Base-by-base conservation (phyloP, 2,329 filamentous ascomycete genomes). In the Verticillium nonalfalfae region DNA sequence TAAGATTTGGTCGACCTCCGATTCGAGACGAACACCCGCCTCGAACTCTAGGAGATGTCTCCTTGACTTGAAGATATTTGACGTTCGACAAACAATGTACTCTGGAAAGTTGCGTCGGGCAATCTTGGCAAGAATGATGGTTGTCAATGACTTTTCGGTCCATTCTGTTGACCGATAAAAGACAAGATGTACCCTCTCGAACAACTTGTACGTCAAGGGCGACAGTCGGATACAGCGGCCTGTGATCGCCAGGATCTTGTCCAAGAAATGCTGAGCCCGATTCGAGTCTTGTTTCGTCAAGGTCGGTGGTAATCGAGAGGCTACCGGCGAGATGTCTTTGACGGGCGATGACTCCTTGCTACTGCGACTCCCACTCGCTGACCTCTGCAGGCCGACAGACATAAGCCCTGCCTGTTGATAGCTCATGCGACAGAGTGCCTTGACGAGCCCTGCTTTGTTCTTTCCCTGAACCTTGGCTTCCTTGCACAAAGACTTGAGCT, bases 81-180 rank as follows among this genome's bases (percentile, higher is more conserved):
- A 85, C 0, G 93, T 96, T 38, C 95, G 86, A 63, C 90, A 96
- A 5, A 98, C 93, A 26, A 98, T 85, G 70, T 97, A 99, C 3
- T 89, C 81, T 0, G 94, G 93, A 66, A 97, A 99, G 71, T 93
- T 95, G 39, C 91, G 84, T 54, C 87, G 85, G 1, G 93, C 91
- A 61, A 96, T 96, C 65, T 94, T 93, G 7, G 95, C 91, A 5
- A 99, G 82, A 55, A 99, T 97, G 60, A 98, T 94, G 0, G 93
- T 94, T 1, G 92, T 98, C 14, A 99, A 79, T 1, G 94, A 97
- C 73, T 97, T 98, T 69, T 98, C 94, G 0, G 93, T 96, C 95
- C 95, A 99, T 72, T 97, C 91, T 0, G 92, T 96, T 10, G 93
- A 97, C 62, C 94, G 85, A 73, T 98, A 98, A 73, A 97, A 99